Base-by-base conservation (phyloP, 2,329 filamentous ascomycete genomes). In the Aspergillus quadrilineatus region DNA sequence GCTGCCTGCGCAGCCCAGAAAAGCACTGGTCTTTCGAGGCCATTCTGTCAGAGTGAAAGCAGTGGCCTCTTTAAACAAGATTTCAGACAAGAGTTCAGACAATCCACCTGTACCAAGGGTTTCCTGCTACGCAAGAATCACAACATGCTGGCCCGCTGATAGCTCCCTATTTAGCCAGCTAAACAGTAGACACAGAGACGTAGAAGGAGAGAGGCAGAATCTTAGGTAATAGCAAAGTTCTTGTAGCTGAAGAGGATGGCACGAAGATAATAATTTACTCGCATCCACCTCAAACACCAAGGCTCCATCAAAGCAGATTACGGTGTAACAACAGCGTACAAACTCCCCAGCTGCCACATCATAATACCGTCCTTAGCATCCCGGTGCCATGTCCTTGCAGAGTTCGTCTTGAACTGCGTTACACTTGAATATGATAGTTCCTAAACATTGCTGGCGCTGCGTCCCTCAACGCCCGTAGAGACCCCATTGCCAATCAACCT, bases 241-340 rank as follows among this genome's bases (percentile, higher is more conserved):
- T 4, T 37, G 34, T 3, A 22, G 3, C n/a, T 6, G 56, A 58
- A 7, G 48, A 62, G 4, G 55, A 64, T 9, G 64, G 58, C n/a
- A 54, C 61, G 44, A 47, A 28, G 62, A 66, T 36, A 55, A 49
- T 3, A 53, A 57, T 5, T 61, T 57, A 6, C 42, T 61, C 22
- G 49, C 54, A 1, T 47, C 63, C 3, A 39, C 22, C 34, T 63
- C 22, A 43, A 66, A 37, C 55, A 65, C 57, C 70, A 72, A 55
- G 72, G 75, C 55, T 70, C 73, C 7, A 49, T 67, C 36, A 74
- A 72, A 58, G 71, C 75, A 61, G 69, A 76, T 52, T 69, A 71
- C 53, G 75, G 75, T n/a, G 62, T 77, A 15, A 77, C 74, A 9
- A 73, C 75, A 5, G 71, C 69, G 4, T 77, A 77, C 58, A 69